Base-by-base conservation (phyloP, 2,329 filamentous ascomycete genomes). In the Aspergillus sp. region DNA sequence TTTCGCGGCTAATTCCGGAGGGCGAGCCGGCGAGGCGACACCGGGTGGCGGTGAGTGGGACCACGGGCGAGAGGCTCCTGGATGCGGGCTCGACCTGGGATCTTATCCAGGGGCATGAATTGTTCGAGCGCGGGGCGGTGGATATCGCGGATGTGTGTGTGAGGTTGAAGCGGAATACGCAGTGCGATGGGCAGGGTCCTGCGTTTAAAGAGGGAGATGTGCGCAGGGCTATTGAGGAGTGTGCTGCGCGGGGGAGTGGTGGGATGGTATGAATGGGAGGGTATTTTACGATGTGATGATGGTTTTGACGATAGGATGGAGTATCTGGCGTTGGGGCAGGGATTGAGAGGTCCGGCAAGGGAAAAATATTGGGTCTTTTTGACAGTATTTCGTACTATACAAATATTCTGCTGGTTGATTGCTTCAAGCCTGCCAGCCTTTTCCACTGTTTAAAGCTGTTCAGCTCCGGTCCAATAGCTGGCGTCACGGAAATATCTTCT, bases 51-150 rank as follows among this genome's bases (percentile, higher is more conserved):
- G 72, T 74, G 15, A 75, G 74, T 24, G 68, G 75, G n/a, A 64
- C 68, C 8, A 69, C 63, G 1, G 82, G 82, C 4, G 77, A 85
- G 53, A 71, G 71, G 17, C 63, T 93, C 10, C 67, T 91, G 5
- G 81, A 80, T 24, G 80, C 81, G 0, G 79, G 79, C 12, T 83
- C 85, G 2, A 81, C 86, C 0, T 96, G 89, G 89, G 88, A 95
- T 49, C 68, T 86, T 33, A 91, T 96, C 39, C 82, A 93, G 51
- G 70, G 67, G 33, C 85, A 94, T 57, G 76, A 83, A 5, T 62
- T 86, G 6, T 93, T 82, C 55, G 75, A 78, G 55, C 72, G 74
- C 29, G 86, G 86, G 0, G 66, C 84, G 13, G 79, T 95, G 15
- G 84, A 96, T 56, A 77, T 95, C 8, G 80, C 72, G 24, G 74